Conservation (phyloP, 1,139 yeast species). For the Kurtzmaniella quercitrusa region DNA sequence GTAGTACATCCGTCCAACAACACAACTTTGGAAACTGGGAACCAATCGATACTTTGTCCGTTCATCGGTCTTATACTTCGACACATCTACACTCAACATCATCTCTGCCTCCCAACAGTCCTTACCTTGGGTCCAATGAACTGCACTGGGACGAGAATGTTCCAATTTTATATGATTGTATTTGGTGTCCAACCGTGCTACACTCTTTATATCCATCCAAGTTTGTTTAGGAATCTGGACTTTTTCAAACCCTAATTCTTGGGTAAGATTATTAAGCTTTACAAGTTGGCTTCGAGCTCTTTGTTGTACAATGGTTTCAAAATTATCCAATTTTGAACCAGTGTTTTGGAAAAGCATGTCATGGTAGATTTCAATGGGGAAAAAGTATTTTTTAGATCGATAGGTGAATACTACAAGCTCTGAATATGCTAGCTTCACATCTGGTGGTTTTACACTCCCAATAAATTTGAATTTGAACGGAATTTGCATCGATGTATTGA, state of each 20-base stretch:
- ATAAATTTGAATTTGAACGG: slow-evolving; percentile 13
- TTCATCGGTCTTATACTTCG: slow-evolving; percentile 9
- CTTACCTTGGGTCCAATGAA: neutral
- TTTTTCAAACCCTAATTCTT: slow-evolving; percentile 18
- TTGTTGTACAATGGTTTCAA: slow-evolving; percentile 21
- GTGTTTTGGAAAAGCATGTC: slow-evolving; percentile 20
- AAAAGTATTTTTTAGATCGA: slow-evolving; percentile 19
- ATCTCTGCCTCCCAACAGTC: slow-evolving; percentile 4
- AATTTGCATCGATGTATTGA: slow-evolving; percentile 7
- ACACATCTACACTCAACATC: slow-evolving; percentile 10
- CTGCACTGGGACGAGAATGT: neutral
- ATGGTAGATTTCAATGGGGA: slow-evolving; percentile 26
- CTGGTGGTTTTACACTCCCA: slow-evolving; percentile 14
- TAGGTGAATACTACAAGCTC: slow-evolving; percentile 24
- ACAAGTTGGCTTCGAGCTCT: slow-evolving; percentile 20
- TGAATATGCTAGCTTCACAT: slow-evolving; percentile 17
- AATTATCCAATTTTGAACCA: slow-evolving; percentile 13
- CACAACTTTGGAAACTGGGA: slow-evolving; percentile 25
- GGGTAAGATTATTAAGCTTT: slow-evolving; percentile 16
- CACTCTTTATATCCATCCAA: slow-evolving; percentile 21
- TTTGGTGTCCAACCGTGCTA: slow-evolving; percentile 23
- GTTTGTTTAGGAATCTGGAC: slow-evolving; percentile 21
- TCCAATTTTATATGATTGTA: slow-evolving; percentile 15
- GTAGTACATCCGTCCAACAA: slow-evolving; percentile 23
- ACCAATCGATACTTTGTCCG: slow-evolving; percentile 17